Evolutionary conservation across 148 eudicot genomes (phyloP), one percentile per base, ranked within the genome.

Genomic region (Rhododendron simsii): DNA sequence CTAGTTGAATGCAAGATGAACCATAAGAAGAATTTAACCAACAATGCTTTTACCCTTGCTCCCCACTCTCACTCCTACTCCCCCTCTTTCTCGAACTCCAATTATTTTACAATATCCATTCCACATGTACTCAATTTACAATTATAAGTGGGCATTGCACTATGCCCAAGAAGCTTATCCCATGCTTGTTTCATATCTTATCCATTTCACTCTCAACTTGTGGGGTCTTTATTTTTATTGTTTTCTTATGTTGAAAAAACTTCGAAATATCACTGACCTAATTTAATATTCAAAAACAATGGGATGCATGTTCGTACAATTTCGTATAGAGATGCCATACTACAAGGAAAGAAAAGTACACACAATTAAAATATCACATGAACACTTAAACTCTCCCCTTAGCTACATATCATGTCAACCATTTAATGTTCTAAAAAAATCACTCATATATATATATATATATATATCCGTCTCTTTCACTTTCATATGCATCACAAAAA

Each of bases 121-220:
- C 10, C 35, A 51, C 30, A 53, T 11, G 37, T 53, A 21, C 71
- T 23, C 76, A 71, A 71, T 71, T 71, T 71, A 28, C 81, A 86
- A 67, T 48, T 81, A 30, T 37, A 81, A 86, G 82, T 84, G 86
- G 85, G 37, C 48, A 59, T 59, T 45, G 90, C 90, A 87, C 90
- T 87, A 18, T 86, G 75, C 83, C 88, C 90, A 59, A 89, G 90
- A 84, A 89, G 76, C 85, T 85, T 82, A 81, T 84, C 89, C 87
- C 87, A 87, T 89, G 50, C 89, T 80, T 87, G 57, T 79, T 89
- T 84, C 77, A 67, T 85, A 81, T 87, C 87, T 87, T 84, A 86
- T 89, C 90, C 81, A 86, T 59, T 79, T 61, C 50, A 80, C 7
- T 78, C 59, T 39, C 84, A 80, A 30, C 41, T 55, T 81, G 84